Evolutionary conservation across 441 rosid genomes (phyloP).

Genomic region (Syzygium syzygioides): DNA sequence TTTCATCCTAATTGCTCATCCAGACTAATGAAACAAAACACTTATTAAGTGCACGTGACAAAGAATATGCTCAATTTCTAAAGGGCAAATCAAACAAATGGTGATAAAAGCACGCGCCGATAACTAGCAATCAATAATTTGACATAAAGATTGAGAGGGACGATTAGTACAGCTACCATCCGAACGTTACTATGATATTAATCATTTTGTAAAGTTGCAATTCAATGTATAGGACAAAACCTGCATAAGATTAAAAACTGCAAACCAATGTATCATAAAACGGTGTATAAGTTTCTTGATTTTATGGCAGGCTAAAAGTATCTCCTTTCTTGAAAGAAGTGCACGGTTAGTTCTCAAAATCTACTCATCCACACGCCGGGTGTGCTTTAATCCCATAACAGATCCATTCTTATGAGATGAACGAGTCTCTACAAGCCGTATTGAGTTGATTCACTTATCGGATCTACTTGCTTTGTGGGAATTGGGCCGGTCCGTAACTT

Average conservation of each 20-base stretch:
- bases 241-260: accelerated
- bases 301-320: background rate
- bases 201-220: background rate
- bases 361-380: background rate
- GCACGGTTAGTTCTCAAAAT: background rate
- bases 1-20: background rate
- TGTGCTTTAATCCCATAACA: no score
- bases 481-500: no score
- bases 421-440: background rate
- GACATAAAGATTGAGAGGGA: accelerated
- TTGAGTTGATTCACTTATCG: no score
- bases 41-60: background rate
- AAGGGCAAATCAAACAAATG: background rate
- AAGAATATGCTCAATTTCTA: background rate
- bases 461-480: no score
- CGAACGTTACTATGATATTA: background rate
- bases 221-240: background rate
- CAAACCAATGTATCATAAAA: background rate
- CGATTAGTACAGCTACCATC: accelerated
- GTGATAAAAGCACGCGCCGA: background rate
- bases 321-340: background rate
- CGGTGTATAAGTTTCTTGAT: background rate
- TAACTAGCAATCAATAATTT: background rate
- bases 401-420: no score
- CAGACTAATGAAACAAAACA: background rate